phyloP scores from a whole-genome alignment of 2,329 filamentous ascomycete genomes.

The Pyricularia grisea region DNA sequence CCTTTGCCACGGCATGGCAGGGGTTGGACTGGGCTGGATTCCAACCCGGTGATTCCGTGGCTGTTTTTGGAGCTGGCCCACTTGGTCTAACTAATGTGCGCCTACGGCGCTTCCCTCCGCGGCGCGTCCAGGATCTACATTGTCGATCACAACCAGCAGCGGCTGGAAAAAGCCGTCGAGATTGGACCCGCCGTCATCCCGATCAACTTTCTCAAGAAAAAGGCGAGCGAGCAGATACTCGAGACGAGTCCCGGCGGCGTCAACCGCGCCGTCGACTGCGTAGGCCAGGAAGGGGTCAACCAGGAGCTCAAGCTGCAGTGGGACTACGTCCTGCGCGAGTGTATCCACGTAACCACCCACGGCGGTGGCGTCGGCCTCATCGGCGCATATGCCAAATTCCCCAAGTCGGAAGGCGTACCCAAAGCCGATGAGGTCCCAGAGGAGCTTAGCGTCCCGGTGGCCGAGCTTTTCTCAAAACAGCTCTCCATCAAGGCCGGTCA shows the following conservation, averaged over 20 bases:
- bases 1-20: conserved; percentile 28
- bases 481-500: conserved; percentile 9
- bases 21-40: conserved; percentile 26
- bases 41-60: conserved; percentile 20
- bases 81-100: conserved; percentile 15
- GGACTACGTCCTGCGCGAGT: conserved; percentile 12
- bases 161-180: conserved; percentile 11
- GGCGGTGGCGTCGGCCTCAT: conserved; percentile 15
- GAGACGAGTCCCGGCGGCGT: conserved; percentile 10
- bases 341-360: conserved; percentile 8
- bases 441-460: conserved; percentile 12
- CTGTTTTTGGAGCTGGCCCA: conserved; percentile 16
- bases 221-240: conserved; percentile 13
- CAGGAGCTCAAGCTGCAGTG: conserved; percentile 10
- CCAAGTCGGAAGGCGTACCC: conserved; percentile 9
- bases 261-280: conserved; percentile 12
- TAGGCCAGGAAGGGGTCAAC: conserved; percentile 12
- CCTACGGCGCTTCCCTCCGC: conserved; percentile 15
- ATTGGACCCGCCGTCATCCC: conserved; percentile 13
- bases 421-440: conserved; percentile 6
- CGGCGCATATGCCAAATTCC: conserved; percentile 11
- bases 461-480: conserved; percentile 11
- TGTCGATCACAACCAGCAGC: conserved; percentile 14
- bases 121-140: conserved; percentile 14
- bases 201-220: conserved; percentile 11